Evolutionary conservation across 768 basidiomycete genomes (phyloP).

Genomic region (Cyathus striatus): DNA sequence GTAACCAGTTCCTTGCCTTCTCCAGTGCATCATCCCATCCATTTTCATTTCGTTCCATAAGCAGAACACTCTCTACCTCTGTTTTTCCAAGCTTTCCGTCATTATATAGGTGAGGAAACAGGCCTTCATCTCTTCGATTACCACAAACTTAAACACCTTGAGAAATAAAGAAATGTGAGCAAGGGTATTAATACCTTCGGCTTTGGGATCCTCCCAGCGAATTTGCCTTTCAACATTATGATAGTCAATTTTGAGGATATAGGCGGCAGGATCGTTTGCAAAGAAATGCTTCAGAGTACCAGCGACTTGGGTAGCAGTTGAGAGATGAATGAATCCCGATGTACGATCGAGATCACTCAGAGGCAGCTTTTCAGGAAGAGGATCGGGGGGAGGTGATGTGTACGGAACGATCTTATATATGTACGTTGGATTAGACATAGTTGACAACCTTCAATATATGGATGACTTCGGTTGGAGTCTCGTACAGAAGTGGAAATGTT

Average conservation of each 20-base stretch:
- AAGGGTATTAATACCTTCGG: constrained; percentile 13
- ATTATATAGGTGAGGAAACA: constrained; percentile 56
- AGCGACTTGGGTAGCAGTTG: constrained; percentile 44
- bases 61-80: constrained; percentile 37
- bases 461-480: too few relatives aligned
- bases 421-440: constrained; percentile 37
- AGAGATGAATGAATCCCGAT: constrained; percentile 52
- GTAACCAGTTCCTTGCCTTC: constrained; percentile 21
- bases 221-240: constrained; percentile 30
- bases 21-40: constrained; percentile 26
- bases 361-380: constrained; percentile 41
- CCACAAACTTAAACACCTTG: constrained; percentile 28
- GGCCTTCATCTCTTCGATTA: constrained; percentile 33
- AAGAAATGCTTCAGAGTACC: constrained; percentile 46
- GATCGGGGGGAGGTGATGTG: constrained; percentile 31
- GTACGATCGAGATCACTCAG: constrained; percentile 41
- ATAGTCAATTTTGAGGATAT: constrained; percentile 40
- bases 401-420: constrained; percentile 57
- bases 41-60: constrained; percentile 16
- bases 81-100: constrained; percentile 33
- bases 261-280: constrained; percentile 27
- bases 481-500: too few relatives aligned
- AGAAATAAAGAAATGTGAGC: background rate
- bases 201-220: constrained; percentile 45
- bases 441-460: too few relatives aligned